A percentile compares a stretch with the other conserved stretches of the same genome.
Evolutionary conservation across 192 early-diverging fungal species (phyloP).

Genomic region (Piromyces finnis): DNA sequence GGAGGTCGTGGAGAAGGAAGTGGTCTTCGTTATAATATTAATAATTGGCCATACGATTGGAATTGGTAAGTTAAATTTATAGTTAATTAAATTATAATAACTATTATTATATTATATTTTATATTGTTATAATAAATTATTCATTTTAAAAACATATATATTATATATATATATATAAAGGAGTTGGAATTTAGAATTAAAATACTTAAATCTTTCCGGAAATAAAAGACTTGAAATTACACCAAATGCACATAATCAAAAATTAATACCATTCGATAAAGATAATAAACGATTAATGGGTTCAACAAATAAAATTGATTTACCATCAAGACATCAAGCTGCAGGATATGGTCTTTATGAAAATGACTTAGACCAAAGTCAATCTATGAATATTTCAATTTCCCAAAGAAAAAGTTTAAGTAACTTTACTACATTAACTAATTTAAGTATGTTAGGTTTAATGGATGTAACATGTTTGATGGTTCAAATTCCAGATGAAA

Average conservation of each 20-base stretch:
- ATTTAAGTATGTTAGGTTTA: constrained; percentile 63
- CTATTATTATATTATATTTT: no score
- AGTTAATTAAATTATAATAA: no score
- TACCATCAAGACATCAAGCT: neutral
- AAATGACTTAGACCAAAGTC: neutral
- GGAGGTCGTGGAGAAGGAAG: constrained; percentile 17
- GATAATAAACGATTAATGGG: neutral
- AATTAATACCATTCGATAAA: constrained; percentile 7
- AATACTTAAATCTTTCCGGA: constrained; percentile 78
- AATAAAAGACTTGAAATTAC: constrained; percentile 77
- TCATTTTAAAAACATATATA: no score
- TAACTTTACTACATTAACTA: constrained; percentile 58
- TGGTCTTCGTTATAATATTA: constrained; percentile 73
- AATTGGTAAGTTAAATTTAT: constrained; percentile 60
- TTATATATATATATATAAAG: no score
- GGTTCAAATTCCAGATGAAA: constrained; percentile 63
- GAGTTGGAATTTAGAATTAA: constrained; percentile 78
- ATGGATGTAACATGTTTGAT: constrained; percentile 80
- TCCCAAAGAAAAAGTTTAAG: constrained; percentile 15
- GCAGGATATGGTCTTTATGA: neutral
- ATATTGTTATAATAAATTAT: no score
- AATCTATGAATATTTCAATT: constrained; percentile 1
- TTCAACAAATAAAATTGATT: neutral
- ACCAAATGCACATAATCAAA: constrained; percentile 19
- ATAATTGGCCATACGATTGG: constrained; percentile 92